Base-by-base conservation (phyloP, 805 yeast genomes). In the Saccharomycopsis sp. region DNA sequence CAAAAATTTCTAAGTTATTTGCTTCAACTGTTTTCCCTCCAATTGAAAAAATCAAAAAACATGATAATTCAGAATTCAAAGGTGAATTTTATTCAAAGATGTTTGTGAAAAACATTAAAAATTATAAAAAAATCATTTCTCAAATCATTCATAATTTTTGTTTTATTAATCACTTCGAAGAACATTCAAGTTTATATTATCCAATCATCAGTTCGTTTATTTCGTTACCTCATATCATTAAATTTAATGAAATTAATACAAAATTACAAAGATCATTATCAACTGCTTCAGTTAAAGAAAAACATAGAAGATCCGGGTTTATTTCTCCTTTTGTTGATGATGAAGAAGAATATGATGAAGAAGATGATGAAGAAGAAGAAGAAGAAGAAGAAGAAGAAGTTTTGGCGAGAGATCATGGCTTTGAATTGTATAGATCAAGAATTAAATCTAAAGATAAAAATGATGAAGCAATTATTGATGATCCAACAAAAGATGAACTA, bases 401-500 rank as follows among this genome's bases (percentile, higher is more conserved):
- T 26, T 13, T n/a, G 29, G 12, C n/a, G n/a, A n/a, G n/a, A n/a
- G n/a, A n/a, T n/a, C n/a, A n/a, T n/a, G n/a, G n/a, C n/a, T n/a
- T n/a, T n/a, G n/a, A n/a, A n/a, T n/a, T n/a, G n/a, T n/a, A n/a
- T n/a, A n/a, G n/a, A n/a, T n/a, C n/a, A n/a, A n/a, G n/a, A n/a
- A n/a, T n/a, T n/a, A n/a, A n/a, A n/a, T n/a, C n/a, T n/a, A n/a
- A n/a, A n/a, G n/a, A n/a, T n/a, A n/a, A n/a, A n/a, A n/a, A n/a
- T 8, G 26, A 23, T 8, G 26, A 23, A 23, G 26, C 26, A 8
- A 23, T 23, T 23, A 10, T 10, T 23, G 26, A 23, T 23, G 26
- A 10, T 23, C 10, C 6, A 3, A 25, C 39, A 12, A 55, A 59
- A 25, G 64, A 72, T 50, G 86, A 79, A 55, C 53, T 79, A 14